Conservation (phyloP, 345 rosid genomes). For the Sapria himalayana region DNA sequence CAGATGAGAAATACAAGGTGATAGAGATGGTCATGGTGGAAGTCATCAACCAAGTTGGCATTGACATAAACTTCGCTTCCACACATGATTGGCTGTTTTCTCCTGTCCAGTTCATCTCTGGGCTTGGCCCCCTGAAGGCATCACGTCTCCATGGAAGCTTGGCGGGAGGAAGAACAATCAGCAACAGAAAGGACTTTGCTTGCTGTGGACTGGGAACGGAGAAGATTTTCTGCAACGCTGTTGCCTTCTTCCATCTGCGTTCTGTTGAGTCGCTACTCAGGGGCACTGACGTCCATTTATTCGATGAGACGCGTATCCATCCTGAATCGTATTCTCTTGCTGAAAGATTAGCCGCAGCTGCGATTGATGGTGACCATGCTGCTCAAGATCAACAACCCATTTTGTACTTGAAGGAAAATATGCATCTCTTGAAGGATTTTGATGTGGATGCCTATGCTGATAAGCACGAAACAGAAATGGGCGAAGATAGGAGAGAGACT, state of each 20-base stretch:
- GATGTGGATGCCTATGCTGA: slow-evolving; percentile 5
- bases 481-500: slow-evolving; percentile 1
- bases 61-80: slow-evolving; percentile 1
- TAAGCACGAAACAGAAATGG: background rate
- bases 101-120: slow-evolving; percentile 7
- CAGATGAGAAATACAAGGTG: slow-evolving; percentile 5
- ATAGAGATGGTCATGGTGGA: slow-evolving; percentile 7
- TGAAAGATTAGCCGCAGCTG: slow-evolving; percentile 1
- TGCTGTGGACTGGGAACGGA: slow-evolving; percentile 2
- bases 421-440: background rate
- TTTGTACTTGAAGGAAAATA: background rate
- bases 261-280: background rate
- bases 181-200: background rate
- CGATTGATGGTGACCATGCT: background rate
- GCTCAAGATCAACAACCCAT: background rate
- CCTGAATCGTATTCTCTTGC: slow-evolving; percentile 7
- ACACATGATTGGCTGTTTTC: slow-evolving; percentile 6
- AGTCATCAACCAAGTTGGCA: slow-evolving; percentile 6
- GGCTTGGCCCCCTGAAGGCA: slow-evolving; percentile 6
- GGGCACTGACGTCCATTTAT: background rate
- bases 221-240: slow-evolving; percentile 6
- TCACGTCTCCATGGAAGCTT: background rate
- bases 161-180: background rate
- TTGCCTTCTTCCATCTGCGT: slow-evolving; percentile 3
- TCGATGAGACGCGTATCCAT: slow-evolving; percentile 7